A percentile compares a stretch with the other conserved stretches of the same genome.
These are phyloP conservation scores for Tetraselmis chui DNA, from an alignment of 139 green algal species.

Conservation along the genomic window DNA sequence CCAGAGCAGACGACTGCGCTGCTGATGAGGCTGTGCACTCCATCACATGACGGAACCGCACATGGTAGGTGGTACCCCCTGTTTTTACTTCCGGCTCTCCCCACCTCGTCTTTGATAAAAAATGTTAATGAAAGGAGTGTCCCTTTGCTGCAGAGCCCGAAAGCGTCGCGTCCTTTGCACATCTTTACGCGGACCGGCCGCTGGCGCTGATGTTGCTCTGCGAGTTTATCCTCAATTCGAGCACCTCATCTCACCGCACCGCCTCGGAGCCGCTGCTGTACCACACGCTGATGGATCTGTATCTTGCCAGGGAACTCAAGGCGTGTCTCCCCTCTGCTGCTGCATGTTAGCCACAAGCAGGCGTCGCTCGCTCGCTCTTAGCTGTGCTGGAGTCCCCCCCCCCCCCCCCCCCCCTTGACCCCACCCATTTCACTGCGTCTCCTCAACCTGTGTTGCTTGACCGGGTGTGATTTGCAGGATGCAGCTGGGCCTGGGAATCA, in stretches of 20 bases:
- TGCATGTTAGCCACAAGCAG: too few species aligned
- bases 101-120: too few species aligned
- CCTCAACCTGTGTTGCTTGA: too few species aligned
- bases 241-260: constrained; percentile 8
- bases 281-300: constrained; percentile 82
- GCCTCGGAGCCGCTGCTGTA: constrained; percentile 57
- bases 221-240: constrained; percentile 72
- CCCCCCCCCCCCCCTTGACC: background rate
- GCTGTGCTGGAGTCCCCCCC: background rate
- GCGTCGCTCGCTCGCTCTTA: too few species aligned
- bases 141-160: constrained; percentile 13
- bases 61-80: too few species aligned
- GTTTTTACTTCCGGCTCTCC: too few species aligned
- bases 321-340: too few species aligned
- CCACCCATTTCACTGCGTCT: background rate
- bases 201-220: constrained; percentile 66
- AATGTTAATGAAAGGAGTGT: too few species aligned
- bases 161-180: constrained; percentile 71
- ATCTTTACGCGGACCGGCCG: constrained; percentile 70
- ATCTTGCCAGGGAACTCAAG: constrained; percentile 46
- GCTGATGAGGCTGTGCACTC: constrained; percentile 83
- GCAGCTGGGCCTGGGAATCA: background rate
- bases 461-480: too few species aligned
- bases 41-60: background rate
- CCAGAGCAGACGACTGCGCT: constrained; percentile 71